A percentile compares a stretch with the other conserved stretches of the same genome.
phyloP scores from a whole-genome alignment of 345 rosid genomes.

The Salix koriyanagi region DNA sequence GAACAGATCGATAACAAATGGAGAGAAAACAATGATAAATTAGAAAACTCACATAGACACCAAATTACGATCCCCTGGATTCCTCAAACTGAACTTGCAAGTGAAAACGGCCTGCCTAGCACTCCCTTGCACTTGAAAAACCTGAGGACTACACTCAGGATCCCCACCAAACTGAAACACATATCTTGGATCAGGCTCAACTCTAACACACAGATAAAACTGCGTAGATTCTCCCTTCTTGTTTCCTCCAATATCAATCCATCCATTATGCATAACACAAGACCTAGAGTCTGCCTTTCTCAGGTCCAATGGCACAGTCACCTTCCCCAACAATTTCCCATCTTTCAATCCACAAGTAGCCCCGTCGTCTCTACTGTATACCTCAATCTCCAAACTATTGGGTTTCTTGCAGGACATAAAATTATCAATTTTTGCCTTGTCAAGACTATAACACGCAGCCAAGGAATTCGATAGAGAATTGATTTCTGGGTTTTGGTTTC shows the following conservation, averaged over 20 bases:
- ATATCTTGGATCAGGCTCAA: constrained; percentile 85
- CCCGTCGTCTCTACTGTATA: constrained; percentile 39
- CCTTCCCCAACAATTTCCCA: constrained; percentile 60
- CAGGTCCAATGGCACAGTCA: constrained; percentile 56
- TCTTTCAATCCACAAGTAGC: constrained; percentile 38
- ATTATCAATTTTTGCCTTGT: constrained; percentile 46
- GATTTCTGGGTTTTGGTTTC: constrained; percentile 9
- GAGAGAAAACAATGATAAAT: not conserved
- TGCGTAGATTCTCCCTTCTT: constrained; percentile 38
- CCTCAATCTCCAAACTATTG: constrained; percentile 37
- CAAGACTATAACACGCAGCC: constrained; percentile 64
- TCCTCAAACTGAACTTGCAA: constrained; percentile 80
- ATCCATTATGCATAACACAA: constrained; percentile 61
- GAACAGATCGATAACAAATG: not conserved
- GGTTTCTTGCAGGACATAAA: constrained; percentile 21
- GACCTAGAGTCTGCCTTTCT: constrained; percentile 50
- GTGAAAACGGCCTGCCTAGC: constrained; percentile 88
- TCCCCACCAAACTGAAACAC: constrained; percentile 83
- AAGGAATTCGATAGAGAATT: constrained; percentile 30
- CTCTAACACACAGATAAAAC: constrained; percentile 50
- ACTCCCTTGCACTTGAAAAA: constrained; percentile 84
- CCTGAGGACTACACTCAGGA: constrained; percentile 96
- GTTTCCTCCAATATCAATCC: constrained; percentile 48
- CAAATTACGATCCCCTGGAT: constrained; percentile 51
- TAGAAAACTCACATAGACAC: constrained; percentile 48